Conservation (phyloP, 306 rosid species). For the Betula pendula region DNA sequence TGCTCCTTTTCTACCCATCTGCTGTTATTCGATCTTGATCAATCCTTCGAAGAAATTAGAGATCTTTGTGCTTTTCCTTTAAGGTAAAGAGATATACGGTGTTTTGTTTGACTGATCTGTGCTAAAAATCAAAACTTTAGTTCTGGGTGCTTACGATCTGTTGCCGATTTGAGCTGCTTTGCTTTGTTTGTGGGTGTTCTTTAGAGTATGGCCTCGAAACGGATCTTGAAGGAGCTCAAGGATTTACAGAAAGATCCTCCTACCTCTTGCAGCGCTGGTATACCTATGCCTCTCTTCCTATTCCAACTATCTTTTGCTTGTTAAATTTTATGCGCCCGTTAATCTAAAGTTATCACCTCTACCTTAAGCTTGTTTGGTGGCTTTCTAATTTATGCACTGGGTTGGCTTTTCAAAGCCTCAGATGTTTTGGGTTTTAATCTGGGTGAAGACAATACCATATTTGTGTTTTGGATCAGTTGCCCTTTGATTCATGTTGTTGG, state of each 20-base stretch:
- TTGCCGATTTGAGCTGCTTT: slow-evolving; percentile 12
- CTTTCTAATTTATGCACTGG: not conserved
- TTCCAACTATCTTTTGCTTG: not conserved
- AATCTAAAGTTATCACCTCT: not conserved
- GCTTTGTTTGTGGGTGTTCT: not conserved
- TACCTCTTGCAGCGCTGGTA: slow-evolving; percentile 90
- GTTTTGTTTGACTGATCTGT: not conserved
- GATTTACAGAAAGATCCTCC: slow-evolving; percentile 95
- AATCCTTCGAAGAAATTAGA: not conserved
- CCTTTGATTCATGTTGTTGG: not conserved
- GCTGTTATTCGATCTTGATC: not conserved
- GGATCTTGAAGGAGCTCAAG: slow-evolving; percentile 85
- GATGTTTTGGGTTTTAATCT: not conserved
- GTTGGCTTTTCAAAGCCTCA: not conserved
- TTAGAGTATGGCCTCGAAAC: slow-evolving; percentile 68
- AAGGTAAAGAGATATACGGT: slow-evolving; percentile 3
- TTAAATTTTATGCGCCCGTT: not conserved
- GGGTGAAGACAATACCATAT: not conserved
- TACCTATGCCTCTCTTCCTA: slow-evolving; percentile 8
- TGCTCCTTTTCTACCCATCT: not conserved
- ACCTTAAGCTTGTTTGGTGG: not conserved
- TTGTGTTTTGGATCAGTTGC: not conserved
- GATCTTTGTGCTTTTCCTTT: not conserved
- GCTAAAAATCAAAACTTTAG: not conserved
- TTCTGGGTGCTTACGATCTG: slow-evolving; percentile 31